Evolutionary conservation across 2,329 filamentous ascomycete genomes (phyloP).

Genomic region (Pseudocercospora musae): DNA sequence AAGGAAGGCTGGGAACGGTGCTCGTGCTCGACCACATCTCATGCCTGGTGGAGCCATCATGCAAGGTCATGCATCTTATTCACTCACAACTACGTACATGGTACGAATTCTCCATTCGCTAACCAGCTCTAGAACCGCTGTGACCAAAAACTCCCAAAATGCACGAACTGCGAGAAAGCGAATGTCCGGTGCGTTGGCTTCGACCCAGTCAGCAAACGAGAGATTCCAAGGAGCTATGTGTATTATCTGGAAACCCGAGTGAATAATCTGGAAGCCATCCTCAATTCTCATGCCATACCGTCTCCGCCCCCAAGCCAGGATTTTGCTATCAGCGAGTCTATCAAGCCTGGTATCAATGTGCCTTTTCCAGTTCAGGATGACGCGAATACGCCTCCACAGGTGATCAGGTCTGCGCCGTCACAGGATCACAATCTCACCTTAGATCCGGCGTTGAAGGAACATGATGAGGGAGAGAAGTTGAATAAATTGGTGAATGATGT

Average conservation of each 20-base stretch:
- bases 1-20: not conserved
- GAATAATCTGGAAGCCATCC: slow-evolving; percentile 73
- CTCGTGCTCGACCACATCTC: not conserved
- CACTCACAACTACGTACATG: no score
- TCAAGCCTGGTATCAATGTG: slow-evolving; percentile 38
- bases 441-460: slow-evolving; percentile 39
- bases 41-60: not conserved
- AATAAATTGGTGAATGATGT: slow-evolving; percentile 67
- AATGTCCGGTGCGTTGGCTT: slow-evolving; percentile 88
- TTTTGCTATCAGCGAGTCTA: slow-evolving; percentile 49
- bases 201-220: slow-evolving; percentile 92
- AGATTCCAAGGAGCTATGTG: slow-evolving; percentile 86
- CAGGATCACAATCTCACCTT: slow-evolving; percentile 24
- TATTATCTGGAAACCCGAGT: slow-evolving; percentile 90
- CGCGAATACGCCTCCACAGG: slow-evolving; percentile 4
- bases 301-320: slow-evolving; percentile 66
- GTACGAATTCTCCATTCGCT: not conserved
- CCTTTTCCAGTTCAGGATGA: slow-evolving; percentile 32
- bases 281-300: slow-evolving; percentile 65
- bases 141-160: slow-evolving; percentile 88
- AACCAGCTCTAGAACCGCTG: slow-evolving; percentile 66
- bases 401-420: not conserved
- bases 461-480: slow-evolving; percentile 59
- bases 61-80: not conserved
- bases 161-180: slow-evolving; percentile 90